Evolutionary conservation across 169 alveolate genomes (phyloP).

Genomic region (Eimeria sp.): DNA sequence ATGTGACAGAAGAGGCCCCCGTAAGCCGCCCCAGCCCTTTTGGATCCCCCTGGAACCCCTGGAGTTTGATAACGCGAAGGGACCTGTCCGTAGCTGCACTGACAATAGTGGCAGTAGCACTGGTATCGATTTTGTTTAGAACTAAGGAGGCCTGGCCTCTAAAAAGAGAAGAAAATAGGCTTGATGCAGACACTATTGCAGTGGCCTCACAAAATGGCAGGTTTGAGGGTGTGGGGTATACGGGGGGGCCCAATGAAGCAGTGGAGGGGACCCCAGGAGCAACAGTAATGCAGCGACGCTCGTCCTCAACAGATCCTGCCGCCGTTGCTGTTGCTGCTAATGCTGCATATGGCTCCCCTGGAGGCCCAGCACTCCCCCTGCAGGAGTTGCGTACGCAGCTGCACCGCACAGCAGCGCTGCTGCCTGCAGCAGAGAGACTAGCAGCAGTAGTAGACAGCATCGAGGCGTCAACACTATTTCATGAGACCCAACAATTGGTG

Average conservation of each 20-base stretch:
- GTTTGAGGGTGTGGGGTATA: background rate
- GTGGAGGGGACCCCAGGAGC: background rate
- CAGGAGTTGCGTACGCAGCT: conserved; percentile 18
- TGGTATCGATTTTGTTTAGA: background rate
- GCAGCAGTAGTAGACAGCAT: background rate
- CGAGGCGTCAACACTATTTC: background rate
- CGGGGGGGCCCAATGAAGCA: background rate
- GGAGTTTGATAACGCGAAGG: background rate
- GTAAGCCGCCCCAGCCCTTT: background rate
- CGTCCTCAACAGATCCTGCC: background rate
- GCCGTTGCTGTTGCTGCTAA: background rate
- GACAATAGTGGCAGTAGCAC: background rate
- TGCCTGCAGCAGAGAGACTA: conserved; percentile 34
- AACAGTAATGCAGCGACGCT: background rate
- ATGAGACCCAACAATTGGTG: background rate
- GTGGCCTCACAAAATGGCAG: background rate
- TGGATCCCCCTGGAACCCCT: background rate
- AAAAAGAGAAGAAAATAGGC: background rate
- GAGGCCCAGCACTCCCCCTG: background rate
- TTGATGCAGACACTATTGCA: background rate
- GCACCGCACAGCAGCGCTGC: conserved; percentile 28
- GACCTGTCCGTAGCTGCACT: background rate
- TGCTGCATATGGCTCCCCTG: background rate
- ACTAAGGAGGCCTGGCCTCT: background rate
- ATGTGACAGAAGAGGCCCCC: background rate